These are phyloP conservation scores for Amaranthus cruentus DNA, from an alignment of 148 eudicot genomes.

Conservation along the genomic window DNA sequence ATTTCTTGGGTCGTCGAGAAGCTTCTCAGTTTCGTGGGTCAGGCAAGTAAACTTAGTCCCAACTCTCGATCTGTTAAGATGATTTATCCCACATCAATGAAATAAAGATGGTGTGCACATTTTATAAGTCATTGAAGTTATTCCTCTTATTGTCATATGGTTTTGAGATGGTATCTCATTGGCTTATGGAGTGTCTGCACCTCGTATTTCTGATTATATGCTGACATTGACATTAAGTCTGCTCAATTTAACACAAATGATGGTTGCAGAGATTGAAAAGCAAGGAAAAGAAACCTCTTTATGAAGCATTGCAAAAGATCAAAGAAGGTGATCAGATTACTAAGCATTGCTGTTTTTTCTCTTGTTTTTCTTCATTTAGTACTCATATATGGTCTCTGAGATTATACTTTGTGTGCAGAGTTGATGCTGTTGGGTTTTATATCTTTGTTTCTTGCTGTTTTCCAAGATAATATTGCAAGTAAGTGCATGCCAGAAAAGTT, in stretches of 20 bases:
- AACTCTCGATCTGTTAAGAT: too few species aligned
- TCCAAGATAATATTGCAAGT: slow-evolving; percentile 21
- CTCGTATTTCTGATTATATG: neutral
- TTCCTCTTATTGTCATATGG: too few species aligned
- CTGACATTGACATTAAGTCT: neutral
- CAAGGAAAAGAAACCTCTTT: slow-evolving; percentile 24
- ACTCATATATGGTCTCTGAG: neutral
- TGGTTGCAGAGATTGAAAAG: slow-evolving; percentile 18
- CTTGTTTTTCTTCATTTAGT: neutral
- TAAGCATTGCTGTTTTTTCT: neutral
- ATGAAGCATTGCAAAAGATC: slow-evolving; percentile 26
- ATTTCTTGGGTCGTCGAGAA: slow-evolving; percentile 25
- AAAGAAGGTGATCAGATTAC: slow-evolving; percentile 25
- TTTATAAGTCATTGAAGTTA: too few species aligned
- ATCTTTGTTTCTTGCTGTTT: slow-evolving; percentile 28
- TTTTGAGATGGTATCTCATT: too few species aligned
- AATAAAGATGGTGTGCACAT: too few species aligned
- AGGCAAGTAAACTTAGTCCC: slow-evolving; percentile 10
- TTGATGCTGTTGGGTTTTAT: slow-evolving; percentile 34
- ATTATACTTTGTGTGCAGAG: slow-evolving; percentile 10
- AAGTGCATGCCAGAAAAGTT: slow-evolving; percentile 18
- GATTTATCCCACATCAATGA: too few species aligned
- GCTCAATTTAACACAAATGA: neutral
- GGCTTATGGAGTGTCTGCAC: too few species aligned
- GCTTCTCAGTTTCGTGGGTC: slow-evolving; percentile 20